Evolutionary conservation across 768 basidiomycete species (phyloP), one percentile per base, ranked within the genome.

Genomic region (Boletus tylopilopsis): DNA sequence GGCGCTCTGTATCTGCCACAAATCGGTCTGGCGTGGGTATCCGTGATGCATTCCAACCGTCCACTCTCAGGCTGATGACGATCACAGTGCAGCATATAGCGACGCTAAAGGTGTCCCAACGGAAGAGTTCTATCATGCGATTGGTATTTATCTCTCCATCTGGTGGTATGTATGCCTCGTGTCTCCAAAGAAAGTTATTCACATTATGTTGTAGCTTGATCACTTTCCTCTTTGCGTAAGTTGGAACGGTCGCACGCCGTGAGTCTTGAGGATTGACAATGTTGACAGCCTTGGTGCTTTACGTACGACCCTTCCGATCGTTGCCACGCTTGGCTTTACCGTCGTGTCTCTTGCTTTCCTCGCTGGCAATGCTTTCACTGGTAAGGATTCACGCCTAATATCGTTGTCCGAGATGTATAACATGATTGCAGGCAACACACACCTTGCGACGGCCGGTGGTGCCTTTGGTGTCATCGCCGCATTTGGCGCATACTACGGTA

Each of bases 401-500:
- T 35, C 9, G 5, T 49, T 4, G 24, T 30, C 48, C 40, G 29
- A 58, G 10, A 9, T 12, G 22, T 4, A 30, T 13, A 30, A 30
- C 29, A 41, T 44, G 41, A 27, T 5, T n/a, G n/a, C n/a, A 64
- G 62, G 61, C 7, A 64, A 50, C 32, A 0, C 58, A 0, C 59
- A 61, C 11, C 47, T 66, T 4, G 62, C 60, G 22, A 66, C 64
- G 4, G 62, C 51, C 8, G 64, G 64, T 49, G 64, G 65, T 45
- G 52, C 45, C 11, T 42, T 67, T 19, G 63, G 63, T 41, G 15
- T 67, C 37, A 21, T 65, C 23, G 63, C 65, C 11, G 46, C 63
- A 9, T 64, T 59, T 10, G 63, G 65, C 10, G 60, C 64, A 45
- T 67, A 62, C 63, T 64, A 67, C 15, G 63, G 55, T 4, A 50